phyloP scores from a whole-genome alignment of 805 yeast genomes.

The Komagataella mondaviorum region DNA sequence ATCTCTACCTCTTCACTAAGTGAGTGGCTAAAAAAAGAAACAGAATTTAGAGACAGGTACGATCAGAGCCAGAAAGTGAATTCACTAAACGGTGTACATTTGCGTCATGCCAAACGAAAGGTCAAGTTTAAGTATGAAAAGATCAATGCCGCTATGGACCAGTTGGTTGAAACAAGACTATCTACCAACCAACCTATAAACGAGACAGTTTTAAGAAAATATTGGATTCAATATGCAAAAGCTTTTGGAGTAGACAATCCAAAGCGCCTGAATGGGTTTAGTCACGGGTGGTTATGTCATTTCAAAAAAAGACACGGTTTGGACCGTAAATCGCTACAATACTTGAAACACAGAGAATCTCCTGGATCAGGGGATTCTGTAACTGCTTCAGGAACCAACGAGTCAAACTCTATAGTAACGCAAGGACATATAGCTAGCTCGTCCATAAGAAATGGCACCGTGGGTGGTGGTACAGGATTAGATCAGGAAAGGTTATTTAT shows the following conservation, averaged over 20 bases:
- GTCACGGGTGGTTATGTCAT: conserved; percentile 53
- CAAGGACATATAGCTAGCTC: background rate
- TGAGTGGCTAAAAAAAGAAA: conserved; percentile 48
- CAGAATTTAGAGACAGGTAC: conserved; percentile 31
- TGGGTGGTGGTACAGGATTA: background rate
- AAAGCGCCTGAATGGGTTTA: conserved; percentile 36
- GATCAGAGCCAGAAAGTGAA: conserved; percentile 17
- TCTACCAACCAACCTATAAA: conserved; percentile 31
- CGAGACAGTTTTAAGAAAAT: conserved; percentile 40
- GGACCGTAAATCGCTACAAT: conserved; percentile 14
- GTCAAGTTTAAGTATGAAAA: conserved; percentile 40
- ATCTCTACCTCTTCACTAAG: conserved; percentile 48
- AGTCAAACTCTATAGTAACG: background rate
- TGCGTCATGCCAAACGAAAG: conserved; percentile 25
- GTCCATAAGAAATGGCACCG: background rate
- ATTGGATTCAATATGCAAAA: conserved; percentile 43
- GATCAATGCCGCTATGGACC: conserved; percentile 47
- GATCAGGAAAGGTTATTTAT: background rate
- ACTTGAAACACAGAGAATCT: conserved; percentile 10
- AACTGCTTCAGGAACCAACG: background rate
- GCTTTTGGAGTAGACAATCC: conserved; percentile 48
- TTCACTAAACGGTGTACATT: conserved; percentile 8
- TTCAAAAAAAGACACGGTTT: conserved; percentile 47
- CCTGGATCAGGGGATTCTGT: background rate
- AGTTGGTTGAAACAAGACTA: conserved; percentile 30